phyloP scores from a whole-genome alignment of 805 yeast species.

The Huiozyma sinensis region DNA sequence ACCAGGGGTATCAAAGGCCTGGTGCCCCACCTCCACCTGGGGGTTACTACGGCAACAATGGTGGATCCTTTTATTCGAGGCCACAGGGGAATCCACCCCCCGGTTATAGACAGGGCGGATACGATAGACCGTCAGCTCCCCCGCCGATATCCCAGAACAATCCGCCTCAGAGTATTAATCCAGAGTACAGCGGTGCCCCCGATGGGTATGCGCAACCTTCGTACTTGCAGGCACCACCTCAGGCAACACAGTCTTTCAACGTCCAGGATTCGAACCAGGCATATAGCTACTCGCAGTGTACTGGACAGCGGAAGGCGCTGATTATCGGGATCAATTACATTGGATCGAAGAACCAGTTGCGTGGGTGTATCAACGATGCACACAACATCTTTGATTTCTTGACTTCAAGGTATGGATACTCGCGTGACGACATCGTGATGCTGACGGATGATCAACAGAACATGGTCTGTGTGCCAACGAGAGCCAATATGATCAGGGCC shows the following conservation, averaged over 20 bases:
- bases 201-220: constrained; percentile 7
- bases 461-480: constrained; percentile 46
- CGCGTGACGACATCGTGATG: constrained; percentile 45
- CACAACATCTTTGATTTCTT: constrained; percentile 40
- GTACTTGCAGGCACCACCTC: constrained; percentile 7
- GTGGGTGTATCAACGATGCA: constrained; percentile 78
- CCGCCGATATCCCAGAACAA: neutral
- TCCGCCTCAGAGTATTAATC: constrained; percentile 3
- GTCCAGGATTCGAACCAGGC: constrained; percentile 6
- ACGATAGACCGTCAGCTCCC: neutral
- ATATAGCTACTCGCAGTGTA: constrained; percentile 46
- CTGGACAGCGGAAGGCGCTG: constrained; percentile 65
- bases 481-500: constrained; percentile 61
- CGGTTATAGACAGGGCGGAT: neutral
- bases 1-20: constrained; percentile 6
- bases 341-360: constrained; percentile 48
- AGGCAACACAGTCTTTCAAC: constrained; percentile 4
- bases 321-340: constrained; percentile 70
- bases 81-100: neutral
- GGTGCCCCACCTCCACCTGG: constrained; percentile 8
- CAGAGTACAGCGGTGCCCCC: constrained; percentile 4
- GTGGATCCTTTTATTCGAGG: neutral
- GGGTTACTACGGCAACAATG: neutral
- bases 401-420: constrained; percentile 36
- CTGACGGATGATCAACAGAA: constrained; percentile 47